phyloP scores from a whole-genome alignment of 306 rosid species.

The Prunus kanzakura region DNA sequence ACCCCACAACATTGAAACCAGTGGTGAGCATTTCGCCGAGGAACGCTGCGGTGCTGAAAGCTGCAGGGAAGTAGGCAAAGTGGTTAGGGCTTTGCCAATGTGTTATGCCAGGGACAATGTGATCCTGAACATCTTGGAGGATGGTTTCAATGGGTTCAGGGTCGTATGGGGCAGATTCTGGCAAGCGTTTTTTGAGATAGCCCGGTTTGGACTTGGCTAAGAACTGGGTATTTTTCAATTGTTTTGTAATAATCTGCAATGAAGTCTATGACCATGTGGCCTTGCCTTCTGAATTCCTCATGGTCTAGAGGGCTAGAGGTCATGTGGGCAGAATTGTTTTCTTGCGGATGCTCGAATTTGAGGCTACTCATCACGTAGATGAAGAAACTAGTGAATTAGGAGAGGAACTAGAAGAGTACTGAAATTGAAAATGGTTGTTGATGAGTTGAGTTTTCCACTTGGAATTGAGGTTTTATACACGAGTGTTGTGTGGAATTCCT shows the following conservation, averaged over 20 bases:
- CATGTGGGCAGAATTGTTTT: not conserved
- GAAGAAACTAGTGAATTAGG: too few species aligned
- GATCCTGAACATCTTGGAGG: constrained; percentile 27
- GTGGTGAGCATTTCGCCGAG: constrained; percentile 39
- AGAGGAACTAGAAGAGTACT: too few species aligned
- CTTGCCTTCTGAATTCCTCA: constrained; percentile 39
- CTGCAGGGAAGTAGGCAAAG: constrained; percentile 26
- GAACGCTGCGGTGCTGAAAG: constrained; percentile 18
- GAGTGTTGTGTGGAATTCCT: too few species aligned
- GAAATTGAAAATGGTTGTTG: too few species aligned
- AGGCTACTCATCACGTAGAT: constrained; percentile 8
- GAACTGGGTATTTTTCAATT: constrained; percentile 31
- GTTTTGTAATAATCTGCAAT: constrained; percentile 36
- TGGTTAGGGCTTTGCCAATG: constrained; percentile 40
- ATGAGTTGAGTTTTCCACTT: too few species aligned
- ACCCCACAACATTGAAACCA: constrained; percentile 33
- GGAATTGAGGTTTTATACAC: too few species aligned
- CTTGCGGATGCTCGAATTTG: not conserved
- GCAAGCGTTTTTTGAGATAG: constrained; percentile 23
- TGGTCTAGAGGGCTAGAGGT: constrained; percentile 11
- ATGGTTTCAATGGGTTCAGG: constrained; percentile 39
- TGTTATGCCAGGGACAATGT: constrained; percentile 37
- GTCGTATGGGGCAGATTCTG: constrained; percentile 19
- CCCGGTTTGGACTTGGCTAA: constrained; percentile 37
- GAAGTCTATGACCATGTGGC: constrained; percentile 34